Base-by-base conservation (phyloP, 148 eudicot genomes). In the Arctostaphylos glauca region DNA sequence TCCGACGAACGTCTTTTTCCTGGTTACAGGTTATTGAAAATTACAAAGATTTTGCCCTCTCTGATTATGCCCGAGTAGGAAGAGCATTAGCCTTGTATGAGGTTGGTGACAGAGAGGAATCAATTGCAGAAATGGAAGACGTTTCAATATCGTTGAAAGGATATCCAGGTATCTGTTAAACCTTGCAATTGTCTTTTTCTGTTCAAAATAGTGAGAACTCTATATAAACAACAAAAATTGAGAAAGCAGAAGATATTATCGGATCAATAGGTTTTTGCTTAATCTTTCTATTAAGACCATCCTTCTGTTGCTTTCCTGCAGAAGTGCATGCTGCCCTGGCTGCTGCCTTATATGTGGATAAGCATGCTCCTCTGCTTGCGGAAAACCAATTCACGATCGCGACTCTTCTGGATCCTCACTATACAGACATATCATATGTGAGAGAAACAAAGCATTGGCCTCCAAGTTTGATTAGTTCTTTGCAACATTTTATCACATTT, bases 321-420 rank as follows among this genome's bases (percentile, higher is more conserved):
- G 88, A 87, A 84, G 83, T 87, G 55, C 86, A 87, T 74, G 88
- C 88, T 31, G 88, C 88, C 56, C 60, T 87, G 60, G 88, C 86
- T 52, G 88, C 88, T 54, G 88, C 88, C 9, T 73, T 86, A 80
- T 86, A 86, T 41, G 78, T 77, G 53, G 84, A 87, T 53, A 87
- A 81, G 67, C 84, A 87, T 62, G 84, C 88, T 66, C 82, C 82
- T 31, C 76, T 87, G 66, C 88, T 87, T 38, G 86, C 88, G 0
- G 86, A 86, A 67, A 86, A 87, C 86, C 86, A 84, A 66, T 87
- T 87, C 84, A 81, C 88, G 2, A 81, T 87, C 21, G 88, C 86
- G 12, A 87, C 88, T 84, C 88, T 87, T 73, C 86, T 87, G 47
- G 86, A 87, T 78, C 86, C 86, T 53, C 84, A 81, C 64, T 87